A percentile compares a stretch with the other conserved stretches of the same genome.
Conservation (phyloP, 2,329 filamentous ascomycete genomes). For the Tolypocladium album region DNA sequence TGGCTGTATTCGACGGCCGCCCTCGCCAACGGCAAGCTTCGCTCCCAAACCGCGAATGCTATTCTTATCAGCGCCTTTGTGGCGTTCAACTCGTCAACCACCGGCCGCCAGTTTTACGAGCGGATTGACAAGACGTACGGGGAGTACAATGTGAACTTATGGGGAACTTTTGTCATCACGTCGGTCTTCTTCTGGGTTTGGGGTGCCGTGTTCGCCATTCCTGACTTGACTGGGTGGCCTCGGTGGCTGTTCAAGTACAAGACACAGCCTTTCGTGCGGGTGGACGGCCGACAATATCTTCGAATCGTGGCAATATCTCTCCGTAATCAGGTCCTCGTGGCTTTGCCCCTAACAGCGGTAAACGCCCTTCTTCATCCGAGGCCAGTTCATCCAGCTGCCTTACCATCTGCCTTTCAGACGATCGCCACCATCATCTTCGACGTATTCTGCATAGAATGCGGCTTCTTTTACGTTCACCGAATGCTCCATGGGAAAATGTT, state of each 20-base stretch:
- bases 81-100: slow-evolving; percentile 3
- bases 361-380: not conserved
- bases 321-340: slow-evolving; percentile 29
- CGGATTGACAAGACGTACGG: slow-evolving; percentile 9
- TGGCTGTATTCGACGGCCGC: slow-evolving; percentile 6
- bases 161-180: slow-evolving; percentile 24
- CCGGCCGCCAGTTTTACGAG: slow-evolving; percentile 4
- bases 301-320: slow-evolving; percentile 21
- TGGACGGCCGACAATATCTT: slow-evolving; percentile 3
- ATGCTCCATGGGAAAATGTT: slow-evolving; percentile 31
- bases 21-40: not conserved
- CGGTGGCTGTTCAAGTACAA: slow-evolving; percentile 35
- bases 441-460: slow-evolving; percentile 19
- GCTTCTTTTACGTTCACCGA: slow-evolving; percentile 42
- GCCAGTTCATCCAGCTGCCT: not conserved
- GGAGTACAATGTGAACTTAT: slow-evolving; percentile 20
- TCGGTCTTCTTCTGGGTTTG: slow-evolving; percentile 30
- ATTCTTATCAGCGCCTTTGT: slow-evolving; percentile 3
- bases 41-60: not conserved
- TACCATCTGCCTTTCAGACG: slow-evolving; percentile 3
- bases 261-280: slow-evolving; percentile 32
- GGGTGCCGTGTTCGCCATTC: slow-evolving; percentile 22
- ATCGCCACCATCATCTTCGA: slow-evolving; percentile 6
- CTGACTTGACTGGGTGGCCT: slow-evolving; percentile 26
- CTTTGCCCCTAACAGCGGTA: slow-evolving; percentile 1